Evolutionary conservation across 768 basidiomycete genomes (phyloP).

Genomic region (Tulasnella sp.): DNA sequence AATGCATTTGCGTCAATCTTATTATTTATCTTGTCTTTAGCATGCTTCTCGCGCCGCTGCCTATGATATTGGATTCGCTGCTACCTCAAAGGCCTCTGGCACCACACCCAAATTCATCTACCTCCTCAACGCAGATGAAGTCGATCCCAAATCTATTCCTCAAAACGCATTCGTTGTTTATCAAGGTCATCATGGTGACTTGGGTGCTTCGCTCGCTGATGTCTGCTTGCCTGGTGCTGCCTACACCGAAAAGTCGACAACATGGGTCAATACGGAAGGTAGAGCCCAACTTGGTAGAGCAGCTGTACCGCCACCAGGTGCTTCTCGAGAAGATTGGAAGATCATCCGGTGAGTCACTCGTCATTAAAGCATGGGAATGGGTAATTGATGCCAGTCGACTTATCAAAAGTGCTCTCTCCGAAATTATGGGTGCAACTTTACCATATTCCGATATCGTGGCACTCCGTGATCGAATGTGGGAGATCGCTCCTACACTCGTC

Average conservation of each 20-base stretch:
- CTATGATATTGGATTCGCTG: constrained; percentile 88
- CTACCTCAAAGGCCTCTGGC: constrained; percentile 60
- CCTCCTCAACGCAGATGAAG: constrained; percentile 89
- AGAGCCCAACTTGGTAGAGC: constrained; percentile 79
- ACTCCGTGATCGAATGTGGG: constrained; percentile 91
- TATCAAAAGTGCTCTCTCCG: constrained; percentile 62
- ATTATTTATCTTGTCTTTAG: constrained; percentile 30
- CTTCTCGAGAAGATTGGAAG: constrained; percentile 95
- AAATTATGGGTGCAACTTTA: constrained; percentile 63
- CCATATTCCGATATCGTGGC: constrained; percentile 81
- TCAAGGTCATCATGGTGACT: constrained; percentile 96
- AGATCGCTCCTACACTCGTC: constrained; percentile 80
- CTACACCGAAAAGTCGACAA: constrained; percentile 82
- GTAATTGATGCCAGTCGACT: neutral
- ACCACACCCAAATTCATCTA: constrained; percentile 89
- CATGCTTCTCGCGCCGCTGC: constrained; percentile 85
- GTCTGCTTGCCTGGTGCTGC: constrained; percentile 86
- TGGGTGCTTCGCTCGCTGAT: constrained; percentile 94
- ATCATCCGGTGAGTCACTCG: constrained; percentile 56
- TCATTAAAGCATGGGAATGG: neutral
- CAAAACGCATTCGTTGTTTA: constrained; percentile 93
- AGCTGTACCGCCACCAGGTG: constrained; percentile 90
- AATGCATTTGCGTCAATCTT: neutral
- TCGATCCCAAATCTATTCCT: constrained; percentile 79
- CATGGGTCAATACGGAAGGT: constrained; percentile 97